Evolutionary conservation across 352 stramenopile genomes (phyloP).

Genomic region (Globisporangium spiculum): DNA sequence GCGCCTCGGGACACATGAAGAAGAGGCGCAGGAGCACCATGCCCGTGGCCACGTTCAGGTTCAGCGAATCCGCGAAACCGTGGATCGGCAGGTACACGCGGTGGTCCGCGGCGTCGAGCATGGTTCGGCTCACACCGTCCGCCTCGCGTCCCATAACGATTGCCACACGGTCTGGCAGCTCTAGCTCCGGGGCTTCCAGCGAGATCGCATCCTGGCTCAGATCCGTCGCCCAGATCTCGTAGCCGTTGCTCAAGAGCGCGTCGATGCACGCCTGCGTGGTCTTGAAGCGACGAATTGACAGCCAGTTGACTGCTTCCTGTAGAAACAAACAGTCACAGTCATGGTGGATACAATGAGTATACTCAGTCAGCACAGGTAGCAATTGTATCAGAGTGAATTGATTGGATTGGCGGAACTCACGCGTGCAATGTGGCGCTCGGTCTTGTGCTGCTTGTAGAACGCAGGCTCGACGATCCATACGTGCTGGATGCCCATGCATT

Average conservation of each 20-base stretch:
- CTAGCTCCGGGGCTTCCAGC: conserved; percentile 16
- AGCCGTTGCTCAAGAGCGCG: conserved; percentile 34
- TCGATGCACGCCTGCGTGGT: conserved; percentile 65
- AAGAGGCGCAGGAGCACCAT: conserved; percentile 74
- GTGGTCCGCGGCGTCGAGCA: conserved; percentile 64
- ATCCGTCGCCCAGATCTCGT: conserved; percentile 80
- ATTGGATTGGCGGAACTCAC: conserved; percentile 7
- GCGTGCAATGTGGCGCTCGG: conserved; percentile 26
- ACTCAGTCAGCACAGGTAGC: background rate
- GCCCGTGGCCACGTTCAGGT: conserved; percentile 84
- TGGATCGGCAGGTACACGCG: conserved; percentile 85
- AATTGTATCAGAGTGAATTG: background rate
- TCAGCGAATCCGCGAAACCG: conserved; percentile 86
- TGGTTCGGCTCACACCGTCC: conserved; percentile 67
- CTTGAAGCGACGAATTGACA: conserved; percentile 75
- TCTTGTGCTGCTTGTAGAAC: conserved; percentile 33
- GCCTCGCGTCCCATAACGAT: conserved; percentile 89
- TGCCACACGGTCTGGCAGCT: conserved; percentile 74
- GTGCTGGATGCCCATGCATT: conserved; percentile 75
- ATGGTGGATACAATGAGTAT: conserved; percentile 6
- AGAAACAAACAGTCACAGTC: background rate
- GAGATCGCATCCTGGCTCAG: conserved; percentile 54
- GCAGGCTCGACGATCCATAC: conserved; percentile 50
- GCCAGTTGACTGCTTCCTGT: conserved; percentile 42
- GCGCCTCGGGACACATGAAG: conserved; percentile 29